phyloP scores from a whole-genome alignment of 352 stramenopile genomes.

The Phytophthora europaea region DNA sequence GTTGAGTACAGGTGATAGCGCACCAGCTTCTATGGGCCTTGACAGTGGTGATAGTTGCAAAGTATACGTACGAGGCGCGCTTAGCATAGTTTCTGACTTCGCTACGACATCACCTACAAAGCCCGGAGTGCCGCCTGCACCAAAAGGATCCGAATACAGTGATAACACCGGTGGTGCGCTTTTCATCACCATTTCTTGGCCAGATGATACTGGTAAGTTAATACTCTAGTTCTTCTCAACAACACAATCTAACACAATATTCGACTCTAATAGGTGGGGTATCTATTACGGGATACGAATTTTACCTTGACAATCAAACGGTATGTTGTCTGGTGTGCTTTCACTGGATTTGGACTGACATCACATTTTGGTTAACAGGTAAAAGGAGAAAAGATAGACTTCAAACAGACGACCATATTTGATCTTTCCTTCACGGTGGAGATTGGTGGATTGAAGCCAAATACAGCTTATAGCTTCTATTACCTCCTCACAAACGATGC shows the following conservation, averaged over 20 bases:
- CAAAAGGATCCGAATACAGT: slow-evolving; percentile 7
- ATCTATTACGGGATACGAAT: slow-evolving; percentile 41
- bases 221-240: neutral
- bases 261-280: slow-evolving; percentile 37
- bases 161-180: slow-evolving; percentile 55
- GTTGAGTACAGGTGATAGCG: slow-evolving; percentile 15
- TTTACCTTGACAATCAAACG: slow-evolving; percentile 45
- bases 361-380: slow-evolving; percentile 25
- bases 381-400: slow-evolving; percentile 19
- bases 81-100: slow-evolving; percentile 43
- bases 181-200: slow-evolving; percentile 52
- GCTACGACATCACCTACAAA: slow-evolving; percentile 41
- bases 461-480: slow-evolving; percentile 53
- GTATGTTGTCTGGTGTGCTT: slow-evolving; percentile 21
- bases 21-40: slow-evolving; percentile 24
- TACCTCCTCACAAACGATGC: slow-evolving; percentile 60
- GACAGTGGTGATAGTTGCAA: slow-evolving; percentile 10
- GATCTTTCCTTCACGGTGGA: slow-evolving; percentile 51
- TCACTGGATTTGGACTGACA: neutral
- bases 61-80: slow-evolving; percentile 38
- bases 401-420: slow-evolving; percentile 36
- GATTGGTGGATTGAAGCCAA: slow-evolving; percentile 52
- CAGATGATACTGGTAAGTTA: slow-evolving; percentile 60
- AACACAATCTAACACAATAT: neutral
- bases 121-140: slow-evolving; percentile 37